Evolutionary conservation across 2,329 filamentous ascomycete species (phyloP).

Genomic region (Botryotinia narcissicola): DNA sequence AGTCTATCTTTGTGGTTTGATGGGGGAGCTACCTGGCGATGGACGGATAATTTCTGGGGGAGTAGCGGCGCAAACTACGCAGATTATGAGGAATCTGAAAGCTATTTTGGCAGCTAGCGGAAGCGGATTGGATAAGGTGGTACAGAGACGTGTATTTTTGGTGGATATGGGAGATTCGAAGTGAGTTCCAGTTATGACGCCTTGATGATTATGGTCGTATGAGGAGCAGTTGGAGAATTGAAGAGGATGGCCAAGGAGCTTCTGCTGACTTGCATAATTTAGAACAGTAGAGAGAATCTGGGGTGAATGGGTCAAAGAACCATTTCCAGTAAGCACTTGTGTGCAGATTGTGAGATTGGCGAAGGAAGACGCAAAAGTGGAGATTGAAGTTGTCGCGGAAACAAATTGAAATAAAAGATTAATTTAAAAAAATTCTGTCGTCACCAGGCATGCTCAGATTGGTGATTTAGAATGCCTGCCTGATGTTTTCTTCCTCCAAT

Average conservation of each 20-base stretch:
- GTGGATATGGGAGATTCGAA: conserved; percentile 17
- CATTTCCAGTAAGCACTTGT: conserved; percentile 18
- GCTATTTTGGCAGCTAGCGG: conserved; percentile 12
- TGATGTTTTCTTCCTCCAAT: background rate
- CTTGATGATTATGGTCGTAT: background rate
- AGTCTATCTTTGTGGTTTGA: conserved; percentile 10
- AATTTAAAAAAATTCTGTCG: no score
- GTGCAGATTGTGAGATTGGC: conserved; percentile 16
- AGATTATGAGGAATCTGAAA: conserved; percentile 18
- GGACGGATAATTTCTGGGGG: conserved; percentile 13
- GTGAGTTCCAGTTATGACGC: background rate
- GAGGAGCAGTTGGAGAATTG: background rate
- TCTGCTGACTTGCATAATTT: background rate
- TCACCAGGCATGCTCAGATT: background rate
- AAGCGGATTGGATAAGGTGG: conserved; percentile 10
- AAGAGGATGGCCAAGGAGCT: background rate
- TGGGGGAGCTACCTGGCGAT: conserved; percentile 14
- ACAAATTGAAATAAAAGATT: conserved; percentile 10
- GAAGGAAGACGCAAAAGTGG: conserved; percentile 13
- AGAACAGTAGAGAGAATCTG: conserved; percentile 17
- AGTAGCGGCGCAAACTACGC: conserved; percentile 5
- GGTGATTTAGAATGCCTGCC: background rate
- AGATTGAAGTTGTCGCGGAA: conserved; percentile 19
- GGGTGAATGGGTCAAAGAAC: conserved; percentile 17
- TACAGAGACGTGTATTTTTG: conserved; percentile 16